Evolutionary conservation across 163 green algal species (phyloP).

Genomic region (Chlorella variabilis): DNA sequence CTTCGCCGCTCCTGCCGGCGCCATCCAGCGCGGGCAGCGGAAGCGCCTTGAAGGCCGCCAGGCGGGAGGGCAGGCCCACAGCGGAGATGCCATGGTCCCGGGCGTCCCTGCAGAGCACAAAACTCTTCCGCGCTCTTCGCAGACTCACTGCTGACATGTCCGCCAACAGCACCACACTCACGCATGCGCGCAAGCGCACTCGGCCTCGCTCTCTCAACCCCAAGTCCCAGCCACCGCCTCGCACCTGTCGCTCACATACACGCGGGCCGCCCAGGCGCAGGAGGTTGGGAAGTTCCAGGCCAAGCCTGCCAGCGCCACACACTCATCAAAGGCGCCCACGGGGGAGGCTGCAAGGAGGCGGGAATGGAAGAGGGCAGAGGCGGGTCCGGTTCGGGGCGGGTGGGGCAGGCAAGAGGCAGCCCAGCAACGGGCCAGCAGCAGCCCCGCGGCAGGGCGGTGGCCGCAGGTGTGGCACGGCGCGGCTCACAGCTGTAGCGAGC

Average conservation of each 20-base stretch:
- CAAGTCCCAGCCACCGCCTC: too few species aligned
- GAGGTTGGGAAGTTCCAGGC: slow-evolving; percentile 94
- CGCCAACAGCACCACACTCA: neutral
- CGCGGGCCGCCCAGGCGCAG: slow-evolving; percentile 91
- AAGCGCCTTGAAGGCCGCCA: slow-evolving; percentile 67
- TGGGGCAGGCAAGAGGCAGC: neutral
- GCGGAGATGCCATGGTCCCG: slow-evolving; percentile 80
- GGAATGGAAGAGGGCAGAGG: neutral
- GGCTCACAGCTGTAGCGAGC: slow-evolving; percentile 75
- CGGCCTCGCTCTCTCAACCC: too few species aligned
- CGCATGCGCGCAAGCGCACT: neutral
- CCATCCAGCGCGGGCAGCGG: slow-evolving; percentile 5
- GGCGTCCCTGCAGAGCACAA: slow-evolving; percentile 56
- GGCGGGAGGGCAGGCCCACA: slow-evolving; percentile 86
- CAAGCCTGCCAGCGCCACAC: slow-evolving; percentile 89
- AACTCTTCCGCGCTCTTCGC: too few species aligned
- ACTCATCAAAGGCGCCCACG: slow-evolving; percentile 91
- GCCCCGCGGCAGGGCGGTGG: neutral
- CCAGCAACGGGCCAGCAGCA: neutral
- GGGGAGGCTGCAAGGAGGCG: slow-evolving; percentile 73
- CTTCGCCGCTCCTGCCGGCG: neutral
- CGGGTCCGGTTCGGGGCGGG: neutral
- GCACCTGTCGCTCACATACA: slow-evolving; percentile 90
- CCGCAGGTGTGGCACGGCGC: neutral
- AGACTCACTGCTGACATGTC: too few species aligned